Base-by-base conservation (phyloP, 768 basidiomycete species). In the Rhizopogon rudus region DNA sequence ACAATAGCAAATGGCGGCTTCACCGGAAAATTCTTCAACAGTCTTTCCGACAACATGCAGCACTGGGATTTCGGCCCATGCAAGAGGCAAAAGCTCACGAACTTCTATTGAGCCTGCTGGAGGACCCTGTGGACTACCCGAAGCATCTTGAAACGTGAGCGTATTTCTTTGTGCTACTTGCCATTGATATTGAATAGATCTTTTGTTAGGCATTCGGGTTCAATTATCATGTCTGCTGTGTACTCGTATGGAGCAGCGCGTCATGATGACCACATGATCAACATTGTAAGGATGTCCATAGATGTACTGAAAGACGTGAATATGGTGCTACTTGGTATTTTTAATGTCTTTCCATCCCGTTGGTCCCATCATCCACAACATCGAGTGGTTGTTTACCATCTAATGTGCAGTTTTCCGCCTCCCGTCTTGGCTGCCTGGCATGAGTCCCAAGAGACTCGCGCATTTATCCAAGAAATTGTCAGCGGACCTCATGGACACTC, bases 1-100 rank as follows among this genome's bases (percentile, higher is more conserved):
- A 63, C 49, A 52, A 48, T 33, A 48, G 51, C 25, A 31, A n/a
- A n/a, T 63, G 60, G 60, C 60, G 57, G 22, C 42, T 53, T 17
- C 60, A 61, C 28, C 60, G 60, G 42, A 54, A 43, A 14, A 43
- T 57, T 13, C 44, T 61, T 20, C 55, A 54, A 17, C 55, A 61
- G 25, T 35, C 52, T n/a, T 54, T 61, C 40, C 57, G 53, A 8
- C 20, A 17, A n/a, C 41, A 57, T 13, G 53, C 29, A 16, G 44
- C 44, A 13, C 16, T 29, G 3, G n/a, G 25, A 4, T 50, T 49
- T 35, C 53, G 52, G 8, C 40, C 40, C 14, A 35, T 54, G 49
- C 57, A 57, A 25, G 28, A 22, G 8, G 17, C 40, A 12, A 48
- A 39, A 33, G 20, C 45, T 3, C 44, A 10, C 8, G 52, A 54